phyloP scores from a whole-genome alignment of 2,329 filamentous ascomycete species.

The Leptographium lundbergii region DNA sequence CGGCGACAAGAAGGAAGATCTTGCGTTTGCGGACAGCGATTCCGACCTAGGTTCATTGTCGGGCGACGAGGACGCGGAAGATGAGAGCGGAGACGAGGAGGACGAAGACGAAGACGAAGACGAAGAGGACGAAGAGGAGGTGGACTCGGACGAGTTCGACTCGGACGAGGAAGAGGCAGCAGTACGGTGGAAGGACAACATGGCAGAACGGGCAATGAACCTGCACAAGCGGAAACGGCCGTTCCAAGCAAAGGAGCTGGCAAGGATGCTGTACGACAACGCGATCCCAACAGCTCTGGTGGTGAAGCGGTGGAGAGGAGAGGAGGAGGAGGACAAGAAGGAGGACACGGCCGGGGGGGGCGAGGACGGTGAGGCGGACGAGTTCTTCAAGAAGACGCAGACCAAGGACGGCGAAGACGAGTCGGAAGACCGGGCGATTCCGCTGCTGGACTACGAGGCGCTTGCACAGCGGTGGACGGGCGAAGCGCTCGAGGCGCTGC shows the following conservation, averaged over 20 bases:
- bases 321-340: slow-evolving; percentile 38
- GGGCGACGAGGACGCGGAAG: slow-evolving; percentile 39
- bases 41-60: slow-evolving; percentile 90
- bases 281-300: slow-evolving; percentile 64
- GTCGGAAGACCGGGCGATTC: slow-evolving; percentile 66
- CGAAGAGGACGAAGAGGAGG: slow-evolving; percentile 33
- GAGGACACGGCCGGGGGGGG: slow-evolving; percentile 42
- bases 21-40: slow-evolving; percentile 92
- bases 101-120: slow-evolving; percentile 37
- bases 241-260: slow-evolving; percentile 71
- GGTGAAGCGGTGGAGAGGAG: slow-evolving; percentile 66
- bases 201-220: slow-evolving; percentile 60
- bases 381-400: slow-evolving; percentile 54
- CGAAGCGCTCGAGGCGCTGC: slow-evolving; percentile 63
- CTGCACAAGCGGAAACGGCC: slow-evolving; percentile 58
- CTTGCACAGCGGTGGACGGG: slow-evolving; percentile 78
- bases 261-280: slow-evolving; percentile 79
- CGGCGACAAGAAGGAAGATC: slow-evolving; percentile 49
- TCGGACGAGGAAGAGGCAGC: slow-evolving; percentile 58
- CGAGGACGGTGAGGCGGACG: slow-evolving; percentile 36
- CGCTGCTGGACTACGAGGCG: slow-evolving; percentile 65
- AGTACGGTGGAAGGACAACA: slow-evolving; percentile 77
- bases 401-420: slow-evolving; percentile 56
- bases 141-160: slow-evolving; percentile 38
- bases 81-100: slow-evolving; percentile 32